Base-by-base conservation (phyloP, 805 yeast species). In the Ogataea minuta region DNA sequence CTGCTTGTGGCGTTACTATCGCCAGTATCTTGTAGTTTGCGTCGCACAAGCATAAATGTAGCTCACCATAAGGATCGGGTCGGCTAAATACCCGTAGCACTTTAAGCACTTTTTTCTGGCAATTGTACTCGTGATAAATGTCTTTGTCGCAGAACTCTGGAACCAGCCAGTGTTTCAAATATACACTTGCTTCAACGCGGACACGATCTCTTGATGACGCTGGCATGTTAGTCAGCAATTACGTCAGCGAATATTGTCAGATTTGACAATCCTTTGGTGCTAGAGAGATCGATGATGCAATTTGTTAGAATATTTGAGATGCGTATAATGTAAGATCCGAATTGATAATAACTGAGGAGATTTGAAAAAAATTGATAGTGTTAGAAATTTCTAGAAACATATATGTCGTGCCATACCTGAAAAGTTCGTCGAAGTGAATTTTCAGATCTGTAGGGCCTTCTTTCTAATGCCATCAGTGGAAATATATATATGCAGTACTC, bases 311-410 rank as follows among this genome's bases (percentile, higher is more conserved):
- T 13, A 9, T 13, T 8, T 27, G 8, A 12, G 17, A 27, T 17
- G 2, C 17, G 24, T 11, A 4, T 4, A 5, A 5, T 4, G 34
- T n/a, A 15, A 11, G 23, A 25, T 25, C n/a, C n/a, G 13, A 24
- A 19, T 23, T 8, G 17, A 12, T 17, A 17, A 15, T 16, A 17
- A 15, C n/a, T 25, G 31, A 15, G 16, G 15, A 9, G 30, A 25
- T n/a, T 14, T 17, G 20, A 12, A 20, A 23, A 12, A 23, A 23
- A 20, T 13, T 11, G 25, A 14, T n/a, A 4, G 9, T 15, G 17
- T 27, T 48, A n/a, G 53, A 49, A 49, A 28, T 29, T 49, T 49
- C 53, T 49, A 44, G 53, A 49, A 46, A 33, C 23, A 28, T 20
- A 29, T 19, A 31, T 28, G 45, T 41, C 48, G 48, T 44, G 48